A percentile compares a stretch with the other conserved stretches of the same genome.
Conservation (phyloP, 768 basidiomycete genomes). For the Roridomyces roridus region DNA sequence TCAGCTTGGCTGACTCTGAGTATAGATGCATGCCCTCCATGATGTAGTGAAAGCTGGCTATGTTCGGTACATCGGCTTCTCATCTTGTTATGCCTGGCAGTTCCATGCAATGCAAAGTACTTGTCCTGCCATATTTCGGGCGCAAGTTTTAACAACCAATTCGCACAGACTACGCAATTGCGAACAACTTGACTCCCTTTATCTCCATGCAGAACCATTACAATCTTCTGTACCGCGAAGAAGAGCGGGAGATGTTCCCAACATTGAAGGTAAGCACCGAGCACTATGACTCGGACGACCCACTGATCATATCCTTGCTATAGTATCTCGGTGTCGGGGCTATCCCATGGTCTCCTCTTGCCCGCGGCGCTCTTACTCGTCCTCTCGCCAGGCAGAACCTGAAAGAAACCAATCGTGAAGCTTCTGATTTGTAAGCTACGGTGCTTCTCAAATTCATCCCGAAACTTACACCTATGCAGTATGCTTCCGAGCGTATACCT, state of each 20-base stretch:
- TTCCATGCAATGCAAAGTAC: constrained; percentile 65
- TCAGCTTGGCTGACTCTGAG: neutral
- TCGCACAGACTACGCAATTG: constrained; percentile 59
- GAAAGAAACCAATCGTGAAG: constrained; percentile 41
- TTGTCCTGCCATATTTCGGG: neutral
- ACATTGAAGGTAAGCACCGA: constrained; percentile 48
- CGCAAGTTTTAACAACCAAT: neutral
- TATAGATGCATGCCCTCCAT: constrained; percentile 69
- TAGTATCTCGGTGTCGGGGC: constrained; percentile 60
- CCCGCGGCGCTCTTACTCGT: constrained; percentile 54
- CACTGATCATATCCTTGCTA: neutral
- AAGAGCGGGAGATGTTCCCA: constrained; percentile 70
- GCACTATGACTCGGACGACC: neutral
- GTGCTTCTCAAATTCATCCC: neutral
- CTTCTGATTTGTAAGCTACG: constrained; percentile 38
- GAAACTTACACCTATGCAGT: neutral
- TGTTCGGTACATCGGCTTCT: constrained; percentile 67
- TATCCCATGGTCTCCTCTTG: constrained; percentile 68
- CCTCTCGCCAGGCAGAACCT: constrained; percentile 28
- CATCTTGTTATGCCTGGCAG: constrained; percentile 60
- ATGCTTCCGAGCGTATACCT: constrained; percentile 12
- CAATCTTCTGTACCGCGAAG: constrained; percentile 66
- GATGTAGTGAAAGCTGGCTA: constrained; percentile 70
- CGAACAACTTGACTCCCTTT: constrained; percentile 62
- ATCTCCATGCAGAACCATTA: constrained; percentile 77